Conservation (phyloP, 441 rosid genomes). For the Populus trichocarpa region DNA sequence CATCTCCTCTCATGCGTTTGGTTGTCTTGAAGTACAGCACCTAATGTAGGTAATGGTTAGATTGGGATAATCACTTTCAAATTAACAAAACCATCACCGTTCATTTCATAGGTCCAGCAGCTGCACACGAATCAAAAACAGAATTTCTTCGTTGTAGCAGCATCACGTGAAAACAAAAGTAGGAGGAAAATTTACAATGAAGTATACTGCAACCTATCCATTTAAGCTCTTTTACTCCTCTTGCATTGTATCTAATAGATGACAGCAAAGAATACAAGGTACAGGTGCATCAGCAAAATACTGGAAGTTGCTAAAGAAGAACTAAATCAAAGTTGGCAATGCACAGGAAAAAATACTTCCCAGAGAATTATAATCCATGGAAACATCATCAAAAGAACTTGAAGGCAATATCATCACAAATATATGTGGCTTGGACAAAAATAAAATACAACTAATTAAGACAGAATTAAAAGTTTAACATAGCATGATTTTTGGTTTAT, state of each 20-base stretch:
- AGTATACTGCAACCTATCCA: background rate
- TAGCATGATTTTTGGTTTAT: background rate
- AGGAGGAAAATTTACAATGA: background rate
- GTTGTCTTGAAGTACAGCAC: conserved; percentile 47
- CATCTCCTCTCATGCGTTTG: conserved; percentile 41
- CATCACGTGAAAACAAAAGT: background rate
- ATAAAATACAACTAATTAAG: background rate
- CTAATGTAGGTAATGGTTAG: conserved; percentile 29
- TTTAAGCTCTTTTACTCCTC: background rate
- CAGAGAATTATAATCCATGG: background rate
- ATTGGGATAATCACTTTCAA: background rate
- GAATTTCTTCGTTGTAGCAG: background rate
- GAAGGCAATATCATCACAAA: background rate
- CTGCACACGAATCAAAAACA: background rate
- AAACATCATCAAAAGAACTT: background rate
- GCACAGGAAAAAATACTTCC: background rate
- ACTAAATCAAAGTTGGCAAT: background rate
- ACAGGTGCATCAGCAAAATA: background rate
- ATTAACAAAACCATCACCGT: background rate
- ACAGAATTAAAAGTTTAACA: background rate
- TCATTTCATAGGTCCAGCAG: background rate
- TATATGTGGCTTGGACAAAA: background rate
- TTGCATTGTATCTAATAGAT: background rate
- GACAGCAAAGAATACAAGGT: background rate
- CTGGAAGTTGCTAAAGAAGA: background rate